Base-by-base conservation (phyloP, 345 rosid genomes). In the Kernera saxatilis region DNA sequence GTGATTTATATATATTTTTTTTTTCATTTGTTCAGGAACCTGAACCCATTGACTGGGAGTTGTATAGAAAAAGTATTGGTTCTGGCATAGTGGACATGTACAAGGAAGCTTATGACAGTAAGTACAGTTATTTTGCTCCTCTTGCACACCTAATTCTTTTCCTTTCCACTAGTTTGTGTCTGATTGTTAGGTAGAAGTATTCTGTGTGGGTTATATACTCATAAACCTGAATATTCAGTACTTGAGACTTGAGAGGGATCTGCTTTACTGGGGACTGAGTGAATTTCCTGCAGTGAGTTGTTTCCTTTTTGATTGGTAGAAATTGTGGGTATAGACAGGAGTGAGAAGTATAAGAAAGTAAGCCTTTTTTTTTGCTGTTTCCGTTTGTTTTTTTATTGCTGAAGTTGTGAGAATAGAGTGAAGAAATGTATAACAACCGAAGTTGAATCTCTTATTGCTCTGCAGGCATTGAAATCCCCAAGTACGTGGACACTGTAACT, bases 1-100 rank as follows among this genome's bases (percentile, higher is more conserved):
- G 61, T 62, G 35, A 71, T 3, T 12, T 37, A 12, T 12, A 37
- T 37, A 1, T 4, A 5, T 56, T 62, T 32, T 13, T 11, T 4
- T 11, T 29, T 32, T 0, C n/a, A 22, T 25, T 51, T 39, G 13
- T 50, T 44, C 84, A 95, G 99, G 99, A 95, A 57, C 99, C 98
- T 23, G 97, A 90, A 69, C 99, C 98, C 8, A 71, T 95, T 67
- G 84, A 92, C 76, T 95, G 99, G 98, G 97, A 90, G 33, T 86
- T 80, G 67, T 92, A 92, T 59, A 84, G 97, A 63, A 92, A 88
- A 72, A 88, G 87, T 70, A 84, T 92, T 64, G 99, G 99, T 9
- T 54, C 93, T 71, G 96, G 96, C 64, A 75, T 92, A 73, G 97
- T 95, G 70, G 99, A 92, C 83, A 83, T 84, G 98, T 92, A 90